Percentiles rank a stretch among this genome's conserved stretches.
Evolutionary conservation across 768 basidiomycete species (phyloP).

Genomic region (Podaxis rugospora): DNA sequence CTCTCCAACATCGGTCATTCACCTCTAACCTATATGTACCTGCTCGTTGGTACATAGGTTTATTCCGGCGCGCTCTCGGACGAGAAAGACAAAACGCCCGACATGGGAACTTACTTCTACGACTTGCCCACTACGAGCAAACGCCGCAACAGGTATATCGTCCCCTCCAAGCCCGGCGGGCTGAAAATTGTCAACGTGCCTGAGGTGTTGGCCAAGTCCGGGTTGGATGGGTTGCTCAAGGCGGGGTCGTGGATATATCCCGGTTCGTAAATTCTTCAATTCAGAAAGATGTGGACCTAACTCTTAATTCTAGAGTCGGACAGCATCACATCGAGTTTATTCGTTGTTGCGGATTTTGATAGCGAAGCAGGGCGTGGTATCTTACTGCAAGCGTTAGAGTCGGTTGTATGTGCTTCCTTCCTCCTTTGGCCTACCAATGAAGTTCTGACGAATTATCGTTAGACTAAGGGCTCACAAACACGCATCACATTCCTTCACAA

Average conservation of each 20-base stretch:
- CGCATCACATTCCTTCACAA: constrained; percentile 81
- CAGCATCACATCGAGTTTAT: constrained; percentile 42
- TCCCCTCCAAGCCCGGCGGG: constrained; percentile 44
- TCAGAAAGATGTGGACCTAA: not conserved
- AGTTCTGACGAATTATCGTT: not conserved
- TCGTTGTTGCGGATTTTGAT: constrained; percentile 79
- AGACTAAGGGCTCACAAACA: constrained; percentile 43
- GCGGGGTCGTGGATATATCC: constrained; percentile 59
- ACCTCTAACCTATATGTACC: not conserved
- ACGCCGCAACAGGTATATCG: constrained; percentile 75
- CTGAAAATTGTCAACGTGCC: constrained; percentile 53
- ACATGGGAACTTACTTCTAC: constrained; percentile 80
- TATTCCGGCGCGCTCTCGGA: constrained; percentile 57
- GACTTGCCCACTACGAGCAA: constrained; percentile 71
- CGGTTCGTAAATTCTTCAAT: constrained; percentile 31
- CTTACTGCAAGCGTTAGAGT: constrained; percentile 59
- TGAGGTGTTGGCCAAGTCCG: constrained; percentile 44
- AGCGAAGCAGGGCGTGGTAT: constrained; percentile 51
- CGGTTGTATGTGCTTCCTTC: constrained; percentile 45
- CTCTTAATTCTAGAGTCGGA: constrained; percentile 20
- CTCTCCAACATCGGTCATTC: not conserved
- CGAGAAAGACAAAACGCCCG: constrained; percentile 37
- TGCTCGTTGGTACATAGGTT: constrained; percentile 43
- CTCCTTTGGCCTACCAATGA: not conserved
- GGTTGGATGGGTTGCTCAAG: constrained; percentile 30